Conservation (phyloP, 2,329 filamentous ascomycete genomes). For the Lojkania enalia region DNA sequence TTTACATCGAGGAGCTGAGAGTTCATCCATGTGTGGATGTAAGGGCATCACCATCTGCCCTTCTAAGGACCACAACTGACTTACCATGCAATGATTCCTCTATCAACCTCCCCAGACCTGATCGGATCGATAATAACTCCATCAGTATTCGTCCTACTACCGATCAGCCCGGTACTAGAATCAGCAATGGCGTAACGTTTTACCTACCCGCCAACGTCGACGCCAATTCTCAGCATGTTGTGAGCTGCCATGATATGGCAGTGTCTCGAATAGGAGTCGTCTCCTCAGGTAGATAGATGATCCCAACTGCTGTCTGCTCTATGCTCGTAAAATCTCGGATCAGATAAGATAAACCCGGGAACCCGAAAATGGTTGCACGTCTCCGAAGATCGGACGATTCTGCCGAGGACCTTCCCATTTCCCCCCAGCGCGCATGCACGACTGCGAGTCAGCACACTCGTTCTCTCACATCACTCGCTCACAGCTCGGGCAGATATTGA, state of each 20-base stretch:
- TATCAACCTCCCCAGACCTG: conserved; percentile 26
- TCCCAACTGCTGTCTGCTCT: no score
- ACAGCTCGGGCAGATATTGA: no score
- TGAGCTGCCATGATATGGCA: not conserved
- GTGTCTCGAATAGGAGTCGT: not conserved
- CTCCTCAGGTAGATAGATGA: no score
- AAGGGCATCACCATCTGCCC: conserved; percentile 14
- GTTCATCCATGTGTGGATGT: no score
- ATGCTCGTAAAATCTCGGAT: not conserved
- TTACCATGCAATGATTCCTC: conserved; percentile 42
- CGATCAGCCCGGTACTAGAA: conserved; percentile 6
- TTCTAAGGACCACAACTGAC: no score
- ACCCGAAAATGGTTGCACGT: conserved; percentile 5
- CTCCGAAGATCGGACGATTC: conserved; percentile 3
- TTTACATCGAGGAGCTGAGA: no score
- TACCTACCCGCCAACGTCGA: conserved; percentile 49
- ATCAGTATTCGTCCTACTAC: conserved; percentile 40
- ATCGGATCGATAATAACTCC: conserved; percentile 42
- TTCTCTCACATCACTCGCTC: no score
- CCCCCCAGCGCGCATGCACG: no score
- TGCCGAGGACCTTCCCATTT: not conserved
- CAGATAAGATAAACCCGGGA: conserved; percentile 10
- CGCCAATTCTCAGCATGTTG: conserved; percentile 46
- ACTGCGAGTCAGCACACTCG: no score
- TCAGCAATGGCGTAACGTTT: not conserved